phyloP scores from a whole-genome alignment of 306 rosid species.

The Hylodesmum podocarpum region DNA sequence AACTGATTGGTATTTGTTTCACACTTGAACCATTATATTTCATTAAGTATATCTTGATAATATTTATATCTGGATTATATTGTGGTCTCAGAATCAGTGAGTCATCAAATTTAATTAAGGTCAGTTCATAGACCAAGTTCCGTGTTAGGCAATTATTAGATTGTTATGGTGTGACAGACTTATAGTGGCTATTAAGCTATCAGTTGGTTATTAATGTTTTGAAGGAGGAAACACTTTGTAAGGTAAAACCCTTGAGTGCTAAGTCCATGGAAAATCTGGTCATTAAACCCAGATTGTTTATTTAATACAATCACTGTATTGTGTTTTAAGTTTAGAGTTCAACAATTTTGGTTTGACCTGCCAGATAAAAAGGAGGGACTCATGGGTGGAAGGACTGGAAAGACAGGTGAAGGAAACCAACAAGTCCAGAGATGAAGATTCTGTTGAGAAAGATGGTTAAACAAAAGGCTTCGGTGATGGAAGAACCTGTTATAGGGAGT shows the following conservation, averaged over 20 bases:
- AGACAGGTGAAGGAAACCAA: neutral
- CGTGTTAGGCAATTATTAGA: neutral
- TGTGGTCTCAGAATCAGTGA: neutral
- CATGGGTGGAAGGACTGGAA: neutral
- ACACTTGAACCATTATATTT: neutral
- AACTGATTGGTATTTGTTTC: neutral
- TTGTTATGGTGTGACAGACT: neutral
- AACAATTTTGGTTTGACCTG: neutral
- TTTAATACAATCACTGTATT: neutral
- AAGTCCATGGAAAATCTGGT: neutral
- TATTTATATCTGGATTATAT: neutral
- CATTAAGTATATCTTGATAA: neutral
- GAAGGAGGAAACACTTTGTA: no score
- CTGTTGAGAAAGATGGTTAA: neutral
- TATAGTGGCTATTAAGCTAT: neutral
- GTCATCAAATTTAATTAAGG: slow-evolving; percentile 6
- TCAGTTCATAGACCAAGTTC: neutral
- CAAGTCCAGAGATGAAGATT: neutral
- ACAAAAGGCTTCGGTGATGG: neutral
- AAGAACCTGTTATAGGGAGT: neutral
- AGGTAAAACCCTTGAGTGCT: neutral
- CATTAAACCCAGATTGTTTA: neutral
- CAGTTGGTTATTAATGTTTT: no score
- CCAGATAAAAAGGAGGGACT: neutral
- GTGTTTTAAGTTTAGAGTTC: no score